phyloP scores from a whole-genome alignment of 768 basidiomycete genomes.

The Clavaria fumosa region DNA sequence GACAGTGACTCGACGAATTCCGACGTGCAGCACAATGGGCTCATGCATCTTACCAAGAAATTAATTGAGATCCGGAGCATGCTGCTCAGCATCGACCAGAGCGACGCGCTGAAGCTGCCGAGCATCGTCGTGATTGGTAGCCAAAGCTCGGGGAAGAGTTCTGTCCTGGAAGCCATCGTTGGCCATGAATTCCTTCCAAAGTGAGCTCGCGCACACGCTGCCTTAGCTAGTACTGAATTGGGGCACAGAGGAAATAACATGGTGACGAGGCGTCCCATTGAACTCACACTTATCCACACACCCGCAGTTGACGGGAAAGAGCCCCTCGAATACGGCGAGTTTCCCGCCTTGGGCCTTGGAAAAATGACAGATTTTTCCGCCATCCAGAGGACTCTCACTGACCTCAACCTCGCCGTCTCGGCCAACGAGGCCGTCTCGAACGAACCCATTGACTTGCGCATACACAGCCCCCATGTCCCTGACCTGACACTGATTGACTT shows the following conservation, averaged over 20 bases:
- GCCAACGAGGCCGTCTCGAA: constrained; percentile 82
- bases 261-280: constrained; percentile 97
- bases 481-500: constrained; percentile 96
- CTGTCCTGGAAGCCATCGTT: constrained; percentile 92
- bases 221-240: constrained; percentile 2
- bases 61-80: constrained; percentile 93
- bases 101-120: constrained; percentile 83
- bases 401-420: constrained; percentile 89
- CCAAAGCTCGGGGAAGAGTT: constrained; percentile 97
- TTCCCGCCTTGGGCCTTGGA: constrained; percentile 78
- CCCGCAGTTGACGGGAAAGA: constrained; percentile 41
- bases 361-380: constrained; percentile 83
- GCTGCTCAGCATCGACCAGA: constrained; percentile 92
- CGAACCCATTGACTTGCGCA: constrained; percentile 91
- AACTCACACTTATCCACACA: constrained; percentile 91
- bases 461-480: constrained; percentile 90
- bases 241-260: constrained; percentile 86
- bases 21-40: constrained; percentile 54
- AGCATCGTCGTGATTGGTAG: constrained; percentile 98
- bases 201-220: constrained; percentile 46
- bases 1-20: constrained; percentile 13
- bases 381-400: constrained; percentile 85
- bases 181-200: constrained; percentile 97
- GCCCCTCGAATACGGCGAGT: constrained; percentile 79
- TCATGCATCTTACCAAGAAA: constrained; percentile 88